Evolutionary conservation across 2,329 filamentous ascomycete genomes (phyloP).

Genomic region (Penicillium sp.): DNA sequence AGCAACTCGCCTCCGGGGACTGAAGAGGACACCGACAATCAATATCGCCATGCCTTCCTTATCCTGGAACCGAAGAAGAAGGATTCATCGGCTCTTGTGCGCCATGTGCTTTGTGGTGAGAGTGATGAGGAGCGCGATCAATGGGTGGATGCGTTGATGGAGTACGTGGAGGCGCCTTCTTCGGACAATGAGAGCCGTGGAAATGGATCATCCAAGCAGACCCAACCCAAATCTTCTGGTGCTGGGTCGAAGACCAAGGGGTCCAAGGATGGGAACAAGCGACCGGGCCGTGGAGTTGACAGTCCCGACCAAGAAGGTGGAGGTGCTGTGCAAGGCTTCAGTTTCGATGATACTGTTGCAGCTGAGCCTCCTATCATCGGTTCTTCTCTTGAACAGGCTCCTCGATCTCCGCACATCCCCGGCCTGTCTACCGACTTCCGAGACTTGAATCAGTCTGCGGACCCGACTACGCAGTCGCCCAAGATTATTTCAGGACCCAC

Average conservation of each 20-base stretch:
- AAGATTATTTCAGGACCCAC: constrained; percentile 81
- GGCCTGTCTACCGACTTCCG: constrained; percentile 38
- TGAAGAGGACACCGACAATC: constrained; percentile 82
- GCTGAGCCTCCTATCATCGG: constrained; percentile 63
- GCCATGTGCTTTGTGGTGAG: constrained; percentile 94
- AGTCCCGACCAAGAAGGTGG: constrained; percentile 46
- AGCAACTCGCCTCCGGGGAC: constrained; percentile 66
- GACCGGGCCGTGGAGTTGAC: constrained; percentile 43
- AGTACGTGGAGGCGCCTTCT: constrained; percentile 73
- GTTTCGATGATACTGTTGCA: constrained; percentile 63
- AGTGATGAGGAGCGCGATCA: constrained; percentile 89
- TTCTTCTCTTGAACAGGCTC: constrained; percentile 42
- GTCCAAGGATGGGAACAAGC: constrained; percentile 35
- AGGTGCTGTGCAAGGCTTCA: constrained; percentile 54
- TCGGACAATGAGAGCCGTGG: constrained; percentile 41
- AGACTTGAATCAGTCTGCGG: constrained; percentile 31
- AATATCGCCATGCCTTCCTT: constrained; percentile 95
- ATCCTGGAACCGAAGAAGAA: constrained; percentile 96
- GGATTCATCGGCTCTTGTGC: constrained; percentile 83
- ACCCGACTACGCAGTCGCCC: constrained; percentile 45
- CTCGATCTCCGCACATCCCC: constrained; percentile 44
- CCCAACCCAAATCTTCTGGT: constrained; percentile 27
- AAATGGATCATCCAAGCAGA: constrained; percentile 26
- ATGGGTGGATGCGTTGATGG: constrained; percentile 89
- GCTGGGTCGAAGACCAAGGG: constrained; percentile 35